Evolutionary conservation across 257 asterid genomes (phyloP).

Genomic region (Capsicum baccatum): DNA sequence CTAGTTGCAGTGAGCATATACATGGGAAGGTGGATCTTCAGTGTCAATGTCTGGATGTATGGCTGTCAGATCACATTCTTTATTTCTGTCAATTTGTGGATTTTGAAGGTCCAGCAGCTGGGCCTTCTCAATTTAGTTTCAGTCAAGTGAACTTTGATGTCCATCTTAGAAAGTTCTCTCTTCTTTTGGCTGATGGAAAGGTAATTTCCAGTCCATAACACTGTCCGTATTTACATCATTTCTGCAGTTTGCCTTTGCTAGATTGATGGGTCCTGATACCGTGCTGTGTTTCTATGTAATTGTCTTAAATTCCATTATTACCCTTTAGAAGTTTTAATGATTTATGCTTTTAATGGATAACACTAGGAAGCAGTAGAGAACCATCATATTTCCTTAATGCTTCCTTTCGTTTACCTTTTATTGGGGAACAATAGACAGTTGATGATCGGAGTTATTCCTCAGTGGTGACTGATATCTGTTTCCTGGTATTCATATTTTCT

Average conservation of each 20-base stretch:
- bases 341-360: neutral
- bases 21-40: constrained; percentile 51
- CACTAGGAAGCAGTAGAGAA: neutral
- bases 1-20: constrained; percentile 45
- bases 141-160: constrained; percentile 55
- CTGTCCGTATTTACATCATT: constrained; percentile 8
- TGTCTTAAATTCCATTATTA: neutral
- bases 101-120: constrained; percentile 58
- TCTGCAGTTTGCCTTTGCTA: neutral
- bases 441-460: neutral
- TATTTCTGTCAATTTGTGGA: constrained; percentile 58
- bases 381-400: neutral
- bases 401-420: neutral
- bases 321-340: neutral
- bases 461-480: neutral
- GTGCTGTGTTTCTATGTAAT: neutral
- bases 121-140: constrained; percentile 49
- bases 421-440: neutral
- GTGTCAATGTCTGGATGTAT: constrained; percentile 67
- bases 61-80: constrained; percentile 68
- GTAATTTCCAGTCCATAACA: constrained; percentile 39
- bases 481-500: neutral
- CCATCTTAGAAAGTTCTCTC: constrained; percentile 67
- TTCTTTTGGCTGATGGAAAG: constrained; percentile 84
- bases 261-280: neutral